These are phyloP conservation scores for Beauveria australis DNA, from an alignment of 2,329 filamentous ascomycete genomes.

Conservation along the genomic window DNA sequence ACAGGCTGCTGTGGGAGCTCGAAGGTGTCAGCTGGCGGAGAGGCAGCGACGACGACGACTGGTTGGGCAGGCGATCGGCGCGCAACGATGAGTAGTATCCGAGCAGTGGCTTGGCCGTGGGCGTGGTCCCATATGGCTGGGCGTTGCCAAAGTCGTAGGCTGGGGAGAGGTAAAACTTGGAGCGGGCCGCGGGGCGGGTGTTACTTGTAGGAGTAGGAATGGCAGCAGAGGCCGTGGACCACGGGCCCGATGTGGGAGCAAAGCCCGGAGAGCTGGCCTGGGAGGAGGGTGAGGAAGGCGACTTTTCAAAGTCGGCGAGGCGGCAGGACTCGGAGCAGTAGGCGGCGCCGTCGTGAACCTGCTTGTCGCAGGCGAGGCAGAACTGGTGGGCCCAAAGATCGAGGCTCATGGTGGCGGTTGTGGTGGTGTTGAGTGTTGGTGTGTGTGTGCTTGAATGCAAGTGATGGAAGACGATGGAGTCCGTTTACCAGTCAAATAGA, in stretches of 20 bases:
- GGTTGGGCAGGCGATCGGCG: slow-evolving; percentile 8
- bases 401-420: slow-evolving; percentile 39
- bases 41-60: slow-evolving; percentile 10
- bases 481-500: not conserved
- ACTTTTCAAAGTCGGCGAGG: slow-evolving; percentile 77
- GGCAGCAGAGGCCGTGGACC: slow-evolving; percentile 29
- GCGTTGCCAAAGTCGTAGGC: slow-evolving; percentile 66
- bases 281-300: slow-evolving; percentile 44
- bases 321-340: slow-evolving; percentile 93
- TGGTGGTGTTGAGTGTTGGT: slow-evolving; percentile 12
- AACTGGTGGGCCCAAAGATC: slow-evolving; percentile 79
- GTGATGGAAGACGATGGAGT: not conserved
- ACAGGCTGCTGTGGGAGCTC: slow-evolving; percentile 76
- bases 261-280: slow-evolving; percentile 50
- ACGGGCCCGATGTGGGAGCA: slow-evolving; percentile 42
- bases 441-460: not conserved
- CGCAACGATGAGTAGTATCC: slow-evolving; percentile 22
- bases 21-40: slow-evolving; percentile 54
- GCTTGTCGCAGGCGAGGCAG: slow-evolving; percentile 86
- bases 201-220: slow-evolving; percentile 15
- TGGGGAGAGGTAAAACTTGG: slow-evolving; percentile 61
- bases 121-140: slow-evolving; percentile 46
- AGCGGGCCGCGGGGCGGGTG: slow-evolving; percentile 10
- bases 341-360: slow-evolving; percentile 61
- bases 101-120: slow-evolving; percentile 29